Conservation (phyloP, 2,329 filamentous ascomycete genomes). For the Sclerotinia subarctica region DNA sequence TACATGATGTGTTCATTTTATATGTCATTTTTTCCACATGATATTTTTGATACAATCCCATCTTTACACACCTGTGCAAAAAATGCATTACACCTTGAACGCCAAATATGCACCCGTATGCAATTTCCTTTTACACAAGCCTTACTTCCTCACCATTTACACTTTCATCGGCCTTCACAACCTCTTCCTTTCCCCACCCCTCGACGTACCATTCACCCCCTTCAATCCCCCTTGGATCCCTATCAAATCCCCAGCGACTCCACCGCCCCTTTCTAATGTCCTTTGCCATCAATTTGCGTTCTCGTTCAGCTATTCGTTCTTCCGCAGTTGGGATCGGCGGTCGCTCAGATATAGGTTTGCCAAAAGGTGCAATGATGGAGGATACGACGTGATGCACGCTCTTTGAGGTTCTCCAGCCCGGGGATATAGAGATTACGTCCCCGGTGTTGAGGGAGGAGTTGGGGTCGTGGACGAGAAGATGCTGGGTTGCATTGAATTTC, state of each 20-base stretch:
- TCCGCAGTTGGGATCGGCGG: conserved; percentile 63
- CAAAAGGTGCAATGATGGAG: conserved; percentile 69
- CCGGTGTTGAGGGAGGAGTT: conserved; percentile 68
- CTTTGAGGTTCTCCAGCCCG: conserved; percentile 62
- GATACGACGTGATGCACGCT: conserved; percentile 72
- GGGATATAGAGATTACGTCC: conserved; percentile 69
- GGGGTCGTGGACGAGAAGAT: conserved; percentile 75
- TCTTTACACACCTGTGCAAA: conserved; percentile 3
- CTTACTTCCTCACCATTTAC: conserved; percentile 5
- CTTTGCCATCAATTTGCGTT: conserved; percentile 56
- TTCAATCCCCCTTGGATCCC: conserved; percentile 5
- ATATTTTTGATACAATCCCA: conserved; percentile 17
- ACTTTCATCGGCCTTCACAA: neutral
- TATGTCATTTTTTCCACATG: neutral
- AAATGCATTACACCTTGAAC: conserved; percentile 7
- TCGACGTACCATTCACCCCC: conserved; percentile 14
- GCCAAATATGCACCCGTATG: conserved; percentile 16
- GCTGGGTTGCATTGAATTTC: conserved; percentile 62
- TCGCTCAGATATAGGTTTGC: conserved; percentile 59
- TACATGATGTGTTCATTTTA: neutral
- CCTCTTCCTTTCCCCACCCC: conserved; percentile 19
- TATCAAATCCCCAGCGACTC: conserved; percentile 23
- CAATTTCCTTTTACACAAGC: neutral
- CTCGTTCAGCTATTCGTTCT: conserved; percentile 55
- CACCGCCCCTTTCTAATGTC: conserved; percentile 46